phyloP scores from a whole-genome alignment of 352 stramenopile species.

The Pythium insidiosum region DNA sequence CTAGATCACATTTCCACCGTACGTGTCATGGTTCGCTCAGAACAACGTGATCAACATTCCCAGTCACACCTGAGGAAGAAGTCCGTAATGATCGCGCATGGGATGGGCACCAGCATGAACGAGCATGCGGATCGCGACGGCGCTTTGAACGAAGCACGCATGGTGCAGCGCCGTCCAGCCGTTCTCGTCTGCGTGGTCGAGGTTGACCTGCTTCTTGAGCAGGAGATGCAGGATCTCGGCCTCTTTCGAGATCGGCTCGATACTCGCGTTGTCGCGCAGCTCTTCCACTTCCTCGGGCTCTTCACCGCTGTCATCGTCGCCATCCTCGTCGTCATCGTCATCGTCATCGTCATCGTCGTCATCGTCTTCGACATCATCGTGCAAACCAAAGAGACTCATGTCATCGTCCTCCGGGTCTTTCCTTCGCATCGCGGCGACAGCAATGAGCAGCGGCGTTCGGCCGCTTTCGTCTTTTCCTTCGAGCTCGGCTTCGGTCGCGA shows the following conservation, averaged over 20 bases:
- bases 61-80: constrained; percentile 65
- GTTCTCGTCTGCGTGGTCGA: constrained; percentile 80
- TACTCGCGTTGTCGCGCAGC: constrained; percentile 33
- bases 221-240: constrained; percentile 72
- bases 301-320: constrained; percentile 7
- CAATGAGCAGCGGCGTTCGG: constrained; percentile 65
- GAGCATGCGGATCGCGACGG: constrained; percentile 64
- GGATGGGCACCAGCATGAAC: constrained; percentile 58
- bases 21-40: too few relatives aligned
- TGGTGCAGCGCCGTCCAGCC: constrained; percentile 79
- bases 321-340: not conserved
- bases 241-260: constrained; percentile 57
- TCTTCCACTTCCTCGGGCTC: constrained; percentile 39
- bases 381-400: constrained; percentile 32
- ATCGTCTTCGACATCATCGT: constrained; percentile 22
- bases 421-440: constrained; percentile 50
- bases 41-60: too few relatives aligned
- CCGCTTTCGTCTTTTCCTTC: constrained; percentile 68
- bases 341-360: constrained; percentile 16
- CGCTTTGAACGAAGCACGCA: constrained; percentile 71
- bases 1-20: too few relatives aligned
- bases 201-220: constrained; percentile 58
- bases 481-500: constrained; percentile 47
- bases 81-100: constrained; percentile 60
- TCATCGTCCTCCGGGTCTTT: constrained; percentile 27